Conservation (phyloP, 1,284 basidiomycete genomes). For the Boletellus dicymbophilus region DNA sequence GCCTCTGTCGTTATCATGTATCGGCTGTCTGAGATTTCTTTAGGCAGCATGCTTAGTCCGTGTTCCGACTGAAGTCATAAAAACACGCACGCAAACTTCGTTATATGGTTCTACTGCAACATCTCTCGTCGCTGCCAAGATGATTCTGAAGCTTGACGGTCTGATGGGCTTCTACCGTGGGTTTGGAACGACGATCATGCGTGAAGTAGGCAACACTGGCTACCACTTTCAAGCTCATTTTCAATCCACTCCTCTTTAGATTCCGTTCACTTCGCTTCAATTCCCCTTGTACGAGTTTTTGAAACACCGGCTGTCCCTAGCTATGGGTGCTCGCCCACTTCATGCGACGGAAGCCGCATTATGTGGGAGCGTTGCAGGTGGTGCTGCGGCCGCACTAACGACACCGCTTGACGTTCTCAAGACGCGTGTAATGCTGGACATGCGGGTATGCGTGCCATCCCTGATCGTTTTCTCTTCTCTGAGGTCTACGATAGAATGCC, state of each 20-base stretch:
- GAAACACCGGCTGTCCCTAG: slow-evolving; percentile 65
- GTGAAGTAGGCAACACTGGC: slow-evolving; percentile 57
- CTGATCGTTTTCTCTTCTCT: slow-evolving; percentile 9
- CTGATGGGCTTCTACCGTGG: slow-evolving; percentile 77
- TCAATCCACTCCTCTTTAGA: slow-evolving; percentile 46
- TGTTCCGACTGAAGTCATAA: slow-evolving; percentile 94
- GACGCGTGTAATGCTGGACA: slow-evolving; percentile 96
- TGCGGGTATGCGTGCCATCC: slow-evolving; percentile 52
- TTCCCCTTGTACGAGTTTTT: slow-evolving; percentile 96
- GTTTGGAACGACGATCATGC: slow-evolving; percentile 76
- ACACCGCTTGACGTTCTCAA: slow-evolving; percentile 98
- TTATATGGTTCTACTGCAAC: slow-evolving; percentile 59
- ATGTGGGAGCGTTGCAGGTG: slow-evolving; percentile 93
- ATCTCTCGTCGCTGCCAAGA: slow-evolving; percentile 48
- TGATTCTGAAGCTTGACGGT: slow-evolving; percentile 60
- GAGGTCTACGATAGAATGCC: neutral
- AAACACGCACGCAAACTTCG: slow-evolving; percentile 80
- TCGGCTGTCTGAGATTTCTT: slow-evolving; percentile 13
- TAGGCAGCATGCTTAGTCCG: slow-evolving; percentile 91
- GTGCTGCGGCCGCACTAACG: slow-evolving; percentile 86
- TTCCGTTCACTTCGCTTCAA: slow-evolving; percentile 97
- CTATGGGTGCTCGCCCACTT: slow-evolving; percentile 55
- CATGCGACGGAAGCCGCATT: slow-evolving; percentile 85
- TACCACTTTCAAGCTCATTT: neutral
- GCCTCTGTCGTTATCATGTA: slow-evolving; percentile 14